phyloP scores from a whole-genome alignment of 2,329 filamentous ascomycete genomes.

The Trichoderma arundinaceum region DNA sequence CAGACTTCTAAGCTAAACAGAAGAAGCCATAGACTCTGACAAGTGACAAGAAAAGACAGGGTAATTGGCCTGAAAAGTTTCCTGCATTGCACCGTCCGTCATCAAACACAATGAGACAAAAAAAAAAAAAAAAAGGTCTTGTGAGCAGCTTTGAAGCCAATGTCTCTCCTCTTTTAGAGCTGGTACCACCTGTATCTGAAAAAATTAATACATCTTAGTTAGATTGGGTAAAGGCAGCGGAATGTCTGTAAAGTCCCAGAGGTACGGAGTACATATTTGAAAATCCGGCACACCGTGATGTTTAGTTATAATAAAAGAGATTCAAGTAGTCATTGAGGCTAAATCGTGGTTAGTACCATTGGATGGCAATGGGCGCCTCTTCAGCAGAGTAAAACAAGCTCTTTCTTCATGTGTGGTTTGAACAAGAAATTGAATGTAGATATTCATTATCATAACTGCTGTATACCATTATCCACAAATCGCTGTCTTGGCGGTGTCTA shows the following conservation, averaged over 20 bases:
- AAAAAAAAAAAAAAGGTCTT: neutral
- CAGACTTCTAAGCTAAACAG: too few relatives aligned
- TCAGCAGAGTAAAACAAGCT: neutral
- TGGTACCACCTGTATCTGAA: neutral
- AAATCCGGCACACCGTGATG: neutral
- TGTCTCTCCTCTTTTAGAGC: neutral
- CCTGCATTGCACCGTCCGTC: neutral
- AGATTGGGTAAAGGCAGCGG: too few relatives aligned
- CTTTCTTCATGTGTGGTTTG: neutral
- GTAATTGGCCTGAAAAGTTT: neutral
- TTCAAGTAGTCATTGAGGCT: too few relatives aligned
- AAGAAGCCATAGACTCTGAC: too few relatives aligned
- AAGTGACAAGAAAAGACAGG: too few relatives aligned
- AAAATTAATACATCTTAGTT: too few relatives aligned
- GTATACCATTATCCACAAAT: constrained; percentile 33
- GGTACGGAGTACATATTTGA: too few relatives aligned
- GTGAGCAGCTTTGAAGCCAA: neutral
- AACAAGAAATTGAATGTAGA: constrained; percentile 27
- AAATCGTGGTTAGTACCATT: neutral
- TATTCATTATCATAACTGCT: constrained; percentile 41
- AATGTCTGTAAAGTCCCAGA: too few relatives aligned
- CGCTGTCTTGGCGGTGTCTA: constrained; percentile 30
- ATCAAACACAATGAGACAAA: neutral
- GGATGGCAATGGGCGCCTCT: neutral
- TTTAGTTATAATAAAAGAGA: neutral